phyloP scores from a whole-genome alignment of 2,329 filamentous ascomycete genomes.

The Fusarium acutatum region DNA sequence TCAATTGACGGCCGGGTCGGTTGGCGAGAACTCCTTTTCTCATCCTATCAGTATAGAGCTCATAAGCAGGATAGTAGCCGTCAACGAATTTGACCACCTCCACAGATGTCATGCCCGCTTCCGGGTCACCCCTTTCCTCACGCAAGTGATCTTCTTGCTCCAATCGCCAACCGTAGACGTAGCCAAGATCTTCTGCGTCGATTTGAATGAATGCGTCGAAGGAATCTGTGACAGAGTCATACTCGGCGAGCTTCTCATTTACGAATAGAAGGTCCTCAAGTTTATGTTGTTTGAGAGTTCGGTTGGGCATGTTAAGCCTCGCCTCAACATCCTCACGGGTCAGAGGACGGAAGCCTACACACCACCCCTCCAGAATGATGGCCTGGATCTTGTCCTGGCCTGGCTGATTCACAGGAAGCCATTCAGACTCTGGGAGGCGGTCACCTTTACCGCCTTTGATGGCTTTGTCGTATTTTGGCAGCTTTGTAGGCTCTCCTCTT shows the following conservation, averaged over 20 bases:
- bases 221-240: conserved; percentile 59
- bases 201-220: conserved; percentile 66
- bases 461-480: conserved; percentile 88
- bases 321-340: conserved; percentile 59
- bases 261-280: conserved; percentile 60
- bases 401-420: conserved; percentile 65
- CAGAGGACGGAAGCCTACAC: conserved; percentile 80
- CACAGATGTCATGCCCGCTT: conserved; percentile 80
- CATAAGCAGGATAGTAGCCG: conserved; percentile 75
- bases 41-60: conserved; percentile 70
- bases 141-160: conserved; percentile 81
- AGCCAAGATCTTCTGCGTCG: conserved; percentile 75
- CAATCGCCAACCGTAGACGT: conserved; percentile 85
- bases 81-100: conserved; percentile 79
- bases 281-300: conserved; percentile 57
- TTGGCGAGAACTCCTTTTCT: conserved; percentile 64
- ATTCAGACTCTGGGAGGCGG: conserved; percentile 68
- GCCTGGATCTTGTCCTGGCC: conserved; percentile 64
- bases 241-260: conserved; percentile 57
- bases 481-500: conserved; percentile 57
- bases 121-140: conserved; percentile 63
- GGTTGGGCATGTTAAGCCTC: conserved; percentile 60
- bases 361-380: conserved; percentile 91
- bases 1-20: conserved; percentile 64
- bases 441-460: conserved; percentile 80